These are phyloP conservation scores for Vitis amurensis DNA, from an alignment of 164 flowering plant species.

Conservation along the genomic window DNA sequence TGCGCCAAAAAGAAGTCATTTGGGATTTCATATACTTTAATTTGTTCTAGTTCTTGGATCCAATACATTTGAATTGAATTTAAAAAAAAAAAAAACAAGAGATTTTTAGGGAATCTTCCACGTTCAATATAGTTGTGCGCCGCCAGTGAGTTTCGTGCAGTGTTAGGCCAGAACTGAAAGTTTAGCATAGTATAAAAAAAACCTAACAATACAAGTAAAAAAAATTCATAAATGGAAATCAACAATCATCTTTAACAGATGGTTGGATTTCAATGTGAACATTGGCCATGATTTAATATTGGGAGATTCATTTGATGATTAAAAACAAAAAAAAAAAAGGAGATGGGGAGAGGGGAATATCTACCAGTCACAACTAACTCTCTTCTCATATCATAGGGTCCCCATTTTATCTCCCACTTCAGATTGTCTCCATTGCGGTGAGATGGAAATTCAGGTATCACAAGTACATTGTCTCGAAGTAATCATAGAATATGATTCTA, in stretches of 20 bases:
- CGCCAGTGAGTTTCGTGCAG: not conserved
- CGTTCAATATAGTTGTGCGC: slow-evolving; percentile 4
- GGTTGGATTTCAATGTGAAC: not conserved
- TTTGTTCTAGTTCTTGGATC: no score
- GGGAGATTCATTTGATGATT: not conserved
- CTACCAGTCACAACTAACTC: slow-evolving; percentile 22
- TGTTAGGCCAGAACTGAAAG: slow-evolving; percentile 8
- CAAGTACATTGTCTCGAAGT: no score
- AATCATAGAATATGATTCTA: no score
- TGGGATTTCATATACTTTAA: no score
- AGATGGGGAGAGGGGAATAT: slow-evolving; percentile 1
- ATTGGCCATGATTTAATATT: not conserved
- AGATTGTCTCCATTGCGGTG: no score
- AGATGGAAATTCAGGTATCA: no score
- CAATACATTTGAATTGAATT: not conserved
- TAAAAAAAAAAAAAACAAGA: not conserved
- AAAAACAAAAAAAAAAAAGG: not conserved
- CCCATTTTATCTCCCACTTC: no score
- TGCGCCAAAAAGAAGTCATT: no score
- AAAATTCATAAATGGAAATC: not conserved
- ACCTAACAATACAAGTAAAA: not conserved
- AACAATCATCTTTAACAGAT: slow-evolving; percentile 5
- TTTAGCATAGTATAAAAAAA: not conserved
- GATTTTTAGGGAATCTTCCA: not conserved
- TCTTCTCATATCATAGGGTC: no score